Evolutionary conservation across 805 yeast species (phyloP).

Genomic region (Nakazawaea populi): DNA sequence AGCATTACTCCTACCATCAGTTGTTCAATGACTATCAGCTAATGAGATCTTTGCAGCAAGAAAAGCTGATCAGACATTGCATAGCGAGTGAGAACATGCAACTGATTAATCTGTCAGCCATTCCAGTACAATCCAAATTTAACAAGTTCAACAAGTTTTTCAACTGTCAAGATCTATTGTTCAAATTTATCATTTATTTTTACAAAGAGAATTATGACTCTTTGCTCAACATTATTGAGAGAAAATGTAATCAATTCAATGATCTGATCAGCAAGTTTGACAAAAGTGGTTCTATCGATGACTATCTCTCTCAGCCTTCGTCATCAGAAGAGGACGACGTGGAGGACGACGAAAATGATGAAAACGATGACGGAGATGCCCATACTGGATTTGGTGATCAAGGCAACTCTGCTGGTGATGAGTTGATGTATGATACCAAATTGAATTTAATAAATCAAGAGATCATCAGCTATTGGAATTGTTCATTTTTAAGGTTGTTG

Average conservation of each 20-base stretch:
- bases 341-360: neutral
- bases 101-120: slow-evolving; percentile 3
- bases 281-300: neutral
- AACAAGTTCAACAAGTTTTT: neutral
- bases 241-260: slow-evolving; percentile 1
- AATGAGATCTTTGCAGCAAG: slow-evolving; percentile 3
- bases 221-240: slow-evolving; percentile 1
- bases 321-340: neutral
- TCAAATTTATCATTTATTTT: slow-evolving; percentile 1
- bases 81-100: slow-evolving; percentile 2
- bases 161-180: slow-evolving; percentile 3
- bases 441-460: neutral
- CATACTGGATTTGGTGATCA: neutral
- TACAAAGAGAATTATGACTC: slow-evolving; percentile 6
- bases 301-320: neutral
- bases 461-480: slow-evolving; percentile 5
- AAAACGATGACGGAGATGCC: neutral
- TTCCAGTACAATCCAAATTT: slow-evolving; percentile 1
- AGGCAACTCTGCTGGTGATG: neutral
- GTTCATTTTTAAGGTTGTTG: neutral
- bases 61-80: slow-evolving; percentile 5
- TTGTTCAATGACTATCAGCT: neutral
- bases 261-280: slow-evolving; percentile 1
- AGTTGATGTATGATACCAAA: neutral
- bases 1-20: neutral